Evolutionary conservation across 495 filamentous ascomycete genomes (phyloP), one percentile per base, ranked within the genome.

Genomic region (Platismatia glauca): DNA sequence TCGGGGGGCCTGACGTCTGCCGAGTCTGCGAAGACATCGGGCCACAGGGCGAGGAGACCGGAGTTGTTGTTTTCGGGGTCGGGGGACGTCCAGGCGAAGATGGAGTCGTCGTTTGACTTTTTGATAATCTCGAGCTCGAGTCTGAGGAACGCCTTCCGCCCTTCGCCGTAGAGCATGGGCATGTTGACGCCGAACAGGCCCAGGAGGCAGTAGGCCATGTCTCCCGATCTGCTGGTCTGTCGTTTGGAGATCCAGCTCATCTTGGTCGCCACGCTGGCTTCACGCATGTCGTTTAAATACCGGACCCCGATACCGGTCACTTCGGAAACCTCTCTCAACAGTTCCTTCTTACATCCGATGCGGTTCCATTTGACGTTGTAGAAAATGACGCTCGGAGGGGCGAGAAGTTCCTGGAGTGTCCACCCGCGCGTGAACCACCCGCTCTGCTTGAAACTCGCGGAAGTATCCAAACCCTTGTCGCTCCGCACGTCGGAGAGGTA

Each of bases 391-490:
- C n/a, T n/a, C n/a, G n/a, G n/a, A n/a, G n/a, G n/a, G n/a, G n/a
- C n/a, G n/a, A n/a, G n/a, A n/a, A n/a, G 63, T 57, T 78, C 76
- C 38, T 79, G 76, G 5, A 78, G 65, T 0, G 76, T 78, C 75
- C 74, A 79, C 0, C 75, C 77, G 15, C 75, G 66, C 0, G 72
- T 75, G 48, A 78, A 77, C 78, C 77, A 80, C 4, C 70, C 57
- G 55, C 73, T 75, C 18, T 72, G 59, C 5, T 63, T 46, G 56
- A 79, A 74, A 33, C 20, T n/a, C n/a, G n/a, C n/a, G n/a, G n/a
- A n/a, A n/a, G n/a, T 7, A 18, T 34, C 7, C 37, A 33, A 9
- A 1, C 15, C 34, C 24, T 38, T 31, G 18, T n/a, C 31, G 15
- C 31, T 41, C 0, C 20, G n/a, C 20, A 79, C 66, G 59, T 79